Base-by-base conservation (phyloP, 169 alveolate genomes). In the Amoebophrya sp. region DNA sequence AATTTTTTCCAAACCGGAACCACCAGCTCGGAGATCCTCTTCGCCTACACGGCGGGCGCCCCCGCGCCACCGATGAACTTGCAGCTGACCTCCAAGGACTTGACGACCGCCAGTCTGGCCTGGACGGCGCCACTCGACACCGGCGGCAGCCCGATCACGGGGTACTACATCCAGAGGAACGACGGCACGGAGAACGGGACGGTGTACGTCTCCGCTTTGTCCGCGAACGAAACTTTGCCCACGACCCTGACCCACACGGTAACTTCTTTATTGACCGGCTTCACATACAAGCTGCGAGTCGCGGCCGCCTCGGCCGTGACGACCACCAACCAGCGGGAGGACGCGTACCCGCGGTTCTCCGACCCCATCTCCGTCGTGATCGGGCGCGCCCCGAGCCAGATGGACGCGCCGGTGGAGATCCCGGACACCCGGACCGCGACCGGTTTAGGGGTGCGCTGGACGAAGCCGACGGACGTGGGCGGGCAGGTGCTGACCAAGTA, bases 371-470 rank as follows among this genome's bases (percentile, higher is more conserved):
- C 66, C 7, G 66, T 47, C 18, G 41, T 54, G n/a, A 39, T 40
- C 38, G 40, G 91, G 18, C 39, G 40, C 54, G 77, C 91, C 7
- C 91, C 91, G 91, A 0, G 40, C 10, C 40, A 54, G 91, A 47
- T 47, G 91, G 91, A 1, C 3, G 35, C 41, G 66, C 91, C 91
- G 14, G 40, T 35, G 23, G 91, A 40, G 77, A 40, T 53, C 23
- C 77, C 91, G 1, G 40, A 40, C n/a, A 41, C 39, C n/a, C 77
- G 91, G n/a, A 38, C 39, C 41, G 91, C 53, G 40, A 40, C 40
- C 40, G 77, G 83, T 0, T 39, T 89, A 32, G 91, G 39, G 40
- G 40, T 89, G 40, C 77, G 66, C n/a, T 89, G 91, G 91, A 41
- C 41, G 38, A 77, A 77, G 18, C 91, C 91, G 18, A 66, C 40